These are phyloP conservation scores for Aureobasidium uvarum DNA, from an alignment of 2,329 filamentous ascomycete species.

Conservation along the genomic window DNA sequence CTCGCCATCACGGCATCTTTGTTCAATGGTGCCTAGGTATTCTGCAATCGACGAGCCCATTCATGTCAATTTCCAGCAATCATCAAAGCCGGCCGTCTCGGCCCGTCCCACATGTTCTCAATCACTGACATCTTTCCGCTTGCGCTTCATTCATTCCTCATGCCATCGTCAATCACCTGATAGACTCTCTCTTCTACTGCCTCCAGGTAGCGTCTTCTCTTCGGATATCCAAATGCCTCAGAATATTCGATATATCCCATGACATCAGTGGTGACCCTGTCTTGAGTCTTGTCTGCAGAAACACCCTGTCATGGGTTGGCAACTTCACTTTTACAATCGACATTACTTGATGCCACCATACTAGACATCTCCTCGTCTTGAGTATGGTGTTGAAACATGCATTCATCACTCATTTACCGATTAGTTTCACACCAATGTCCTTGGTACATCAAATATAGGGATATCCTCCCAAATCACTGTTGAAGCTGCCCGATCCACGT, in stretches of 20 bases:
- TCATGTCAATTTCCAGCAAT: constrained; percentile 2
- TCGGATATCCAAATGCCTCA: too few relatives aligned
- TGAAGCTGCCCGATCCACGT: too few relatives aligned
- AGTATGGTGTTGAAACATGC: too few relatives aligned
- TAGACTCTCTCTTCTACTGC: neutral
- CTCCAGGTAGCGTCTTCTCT: neutral
- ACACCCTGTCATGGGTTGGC: neutral
- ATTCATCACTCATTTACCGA: neutral
- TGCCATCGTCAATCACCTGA: neutral
- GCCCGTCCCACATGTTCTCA: constrained; percentile 9
- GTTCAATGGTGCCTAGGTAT: neutral
- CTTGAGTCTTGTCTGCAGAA: neutral
- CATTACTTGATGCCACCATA: neutral
- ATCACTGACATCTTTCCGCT: neutral
- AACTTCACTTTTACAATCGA: neutral
- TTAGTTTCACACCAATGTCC: neutral
- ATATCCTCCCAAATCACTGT: too few relatives aligned
- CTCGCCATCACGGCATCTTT: constrained; percentile 15
- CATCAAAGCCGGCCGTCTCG: constrained; percentile 12
- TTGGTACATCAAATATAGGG: neutral
- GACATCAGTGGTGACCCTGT: neutral
- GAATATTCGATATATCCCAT: neutral
- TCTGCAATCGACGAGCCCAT: neutral
- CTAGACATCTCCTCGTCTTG: too few relatives aligned
- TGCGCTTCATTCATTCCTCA: neutral